Conservation (phyloP, 495 filamentous ascomycete genomes). For the Pyrenopolyporus hunteri region DNA sequence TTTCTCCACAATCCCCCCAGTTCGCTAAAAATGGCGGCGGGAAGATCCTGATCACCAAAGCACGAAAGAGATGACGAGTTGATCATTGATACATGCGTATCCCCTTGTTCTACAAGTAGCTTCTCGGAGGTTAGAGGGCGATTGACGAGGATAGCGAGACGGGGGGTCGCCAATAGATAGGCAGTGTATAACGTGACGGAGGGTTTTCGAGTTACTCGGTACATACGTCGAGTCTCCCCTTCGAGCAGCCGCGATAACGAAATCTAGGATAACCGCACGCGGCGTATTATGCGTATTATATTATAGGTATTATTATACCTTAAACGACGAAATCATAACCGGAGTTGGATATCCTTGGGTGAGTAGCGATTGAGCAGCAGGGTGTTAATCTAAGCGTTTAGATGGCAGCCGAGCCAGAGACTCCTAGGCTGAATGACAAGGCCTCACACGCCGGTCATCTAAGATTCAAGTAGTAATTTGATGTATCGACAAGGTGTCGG, state of each 20-base stretch:
- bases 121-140: conserved; percentile 17
- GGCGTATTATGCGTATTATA: conserved; percentile 15
- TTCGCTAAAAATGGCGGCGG: conserved; percentile 41
- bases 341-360: conserved; percentile 6
- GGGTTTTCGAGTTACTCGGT: conserved; percentile 25
- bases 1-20: conserved; percentile 39
- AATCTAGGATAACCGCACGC: conserved; percentile 9
- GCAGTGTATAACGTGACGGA: conserved; percentile 17
- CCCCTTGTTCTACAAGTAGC: conserved; percentile 24
- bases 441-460: conserved; percentile 12
- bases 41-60: conserved; percentile 41
- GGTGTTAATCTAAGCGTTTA: conserved; percentile 23
- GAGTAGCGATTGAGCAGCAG: conserved; percentile 6
- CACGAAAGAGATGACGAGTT: conserved; percentile 35
- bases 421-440: conserved; percentile 27
- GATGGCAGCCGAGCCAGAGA: conserved; percentile 12
- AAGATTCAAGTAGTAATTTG: conserved; percentile 30
- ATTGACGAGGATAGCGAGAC: conserved; percentile 17
- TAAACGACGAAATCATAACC: conserved; percentile 6
- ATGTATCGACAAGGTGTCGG: conserved; percentile 10
- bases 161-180: conserved; percentile 18
- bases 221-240: conserved; percentile 26
- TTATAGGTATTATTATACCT: conserved; percentile 21
- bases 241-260: conserved; percentile 17
- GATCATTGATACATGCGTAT: conserved; percentile 25